Conservation (phyloP, 208 protist genomes). For the Kentomonas sorsogonicus region DNA sequence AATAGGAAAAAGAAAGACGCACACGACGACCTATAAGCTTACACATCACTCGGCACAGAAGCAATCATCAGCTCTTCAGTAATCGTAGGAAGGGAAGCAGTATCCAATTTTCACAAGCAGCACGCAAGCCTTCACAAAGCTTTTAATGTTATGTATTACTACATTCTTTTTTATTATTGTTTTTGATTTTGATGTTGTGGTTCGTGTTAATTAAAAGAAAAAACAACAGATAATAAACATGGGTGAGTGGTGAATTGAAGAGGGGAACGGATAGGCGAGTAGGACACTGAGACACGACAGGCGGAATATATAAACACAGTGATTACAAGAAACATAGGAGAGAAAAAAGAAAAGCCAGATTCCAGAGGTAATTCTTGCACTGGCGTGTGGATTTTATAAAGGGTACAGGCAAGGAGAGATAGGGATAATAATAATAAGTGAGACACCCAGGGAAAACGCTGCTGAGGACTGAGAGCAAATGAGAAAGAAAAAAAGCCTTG, state of each 20-base stretch:
- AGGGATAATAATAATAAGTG: no score
- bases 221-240: no score
- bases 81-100: slow-evolving; percentile 3
- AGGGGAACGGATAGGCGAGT: slow-evolving; percentile 69
- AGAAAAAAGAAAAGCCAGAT: no score
- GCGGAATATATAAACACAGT: slow-evolving; percentile 64
- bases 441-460: no score
- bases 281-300: slow-evolving; percentile 34
- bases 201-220: slow-evolving; percentile 78
- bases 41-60: background rate
- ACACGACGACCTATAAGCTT: background rate
- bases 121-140: background rate
- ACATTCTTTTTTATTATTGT: background rate
- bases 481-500: no score
- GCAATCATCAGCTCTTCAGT: no score
- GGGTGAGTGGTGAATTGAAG: slow-evolving; percentile 24
- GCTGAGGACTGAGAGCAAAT: no score
- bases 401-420: no score
- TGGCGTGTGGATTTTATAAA: no score
- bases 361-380: no score
- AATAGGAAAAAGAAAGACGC: background rate
- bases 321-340: no score
- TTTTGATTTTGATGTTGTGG: slow-evolving; percentile 45
- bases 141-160: background rate
- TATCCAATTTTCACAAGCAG: slow-evolving; percentile 5